Percentiles rank a stretch among this genome's conserved stretches.
phyloP scores from a whole-genome alignment of 495 filamentous ascomycete species.

The Neurospora cerealis region DNA sequence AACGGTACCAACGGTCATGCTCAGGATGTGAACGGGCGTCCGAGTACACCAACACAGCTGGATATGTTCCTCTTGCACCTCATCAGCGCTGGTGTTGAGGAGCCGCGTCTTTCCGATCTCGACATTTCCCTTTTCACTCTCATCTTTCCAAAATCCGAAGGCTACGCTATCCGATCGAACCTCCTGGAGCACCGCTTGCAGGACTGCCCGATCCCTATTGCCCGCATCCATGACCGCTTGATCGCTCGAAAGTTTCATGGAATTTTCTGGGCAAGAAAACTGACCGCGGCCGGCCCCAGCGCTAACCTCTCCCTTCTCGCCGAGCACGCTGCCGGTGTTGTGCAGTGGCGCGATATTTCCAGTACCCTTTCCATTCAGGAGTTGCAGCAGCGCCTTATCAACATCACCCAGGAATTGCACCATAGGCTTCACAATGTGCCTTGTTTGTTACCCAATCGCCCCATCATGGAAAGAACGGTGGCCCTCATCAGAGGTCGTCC shows the following conservation, averaged over 20 bases:
- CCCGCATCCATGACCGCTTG: slow-evolving; percentile 3
- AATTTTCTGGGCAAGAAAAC: not conserved
- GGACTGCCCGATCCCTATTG: slow-evolving; percentile 13
- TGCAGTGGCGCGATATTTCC: slow-evolving; percentile 15
- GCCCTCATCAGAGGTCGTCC: slow-evolving; percentile 30
- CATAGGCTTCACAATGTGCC: slow-evolving; percentile 11
- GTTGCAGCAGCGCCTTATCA: slow-evolving; percentile 3
- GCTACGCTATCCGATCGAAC: slow-evolving; percentile 12
- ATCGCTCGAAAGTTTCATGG: slow-evolving; percentile 6
- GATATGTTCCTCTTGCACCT: not conserved
- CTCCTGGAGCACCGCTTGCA: slow-evolving; percentile 16
- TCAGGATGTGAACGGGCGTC: not conserved
- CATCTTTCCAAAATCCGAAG: slow-evolving; percentile 10
- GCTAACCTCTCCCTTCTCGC: slow-evolving; percentile 2
- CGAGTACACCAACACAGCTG: not conserved
- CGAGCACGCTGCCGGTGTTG: slow-evolving; percentile 12
- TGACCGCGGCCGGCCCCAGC: not conserved
- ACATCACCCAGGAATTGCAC: slow-evolving; percentile 10
- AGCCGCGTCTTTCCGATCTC: not conserved
- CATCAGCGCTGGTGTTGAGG: not conserved
- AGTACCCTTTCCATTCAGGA: slow-evolving; percentile 4
- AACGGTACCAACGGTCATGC: not conserved
- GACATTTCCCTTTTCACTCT: slow-evolving; percentile 9
- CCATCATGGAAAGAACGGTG: slow-evolving; percentile 19
- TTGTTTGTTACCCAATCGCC: slow-evolving; percentile 17